These are phyloP conservation scores for Oemleria cerasiformis DNA, from an alignment of 306 rosid species.

Conservation along the genomic window DNA sequence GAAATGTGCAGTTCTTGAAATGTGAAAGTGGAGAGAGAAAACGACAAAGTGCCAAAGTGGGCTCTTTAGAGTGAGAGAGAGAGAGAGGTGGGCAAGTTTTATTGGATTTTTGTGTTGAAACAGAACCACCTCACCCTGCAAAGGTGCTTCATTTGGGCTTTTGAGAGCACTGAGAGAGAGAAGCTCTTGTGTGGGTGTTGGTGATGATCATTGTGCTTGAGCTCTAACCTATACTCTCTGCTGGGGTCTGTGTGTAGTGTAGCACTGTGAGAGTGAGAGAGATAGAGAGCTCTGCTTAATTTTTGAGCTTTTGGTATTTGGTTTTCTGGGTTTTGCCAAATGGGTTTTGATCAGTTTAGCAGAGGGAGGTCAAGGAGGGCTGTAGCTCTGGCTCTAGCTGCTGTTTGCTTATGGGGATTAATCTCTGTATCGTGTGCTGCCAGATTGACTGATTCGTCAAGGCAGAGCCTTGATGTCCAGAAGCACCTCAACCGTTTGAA, in stretches of 20 bases:
- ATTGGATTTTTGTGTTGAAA: constrained; percentile 12
- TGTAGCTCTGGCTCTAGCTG: constrained; percentile 14
- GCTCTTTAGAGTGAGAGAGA: constrained; percentile 6
- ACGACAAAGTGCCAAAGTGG: constrained; percentile 26
- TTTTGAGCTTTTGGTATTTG: constrained; percentile 10
- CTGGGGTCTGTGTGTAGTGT: constrained; percentile 2
- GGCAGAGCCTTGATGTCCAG: constrained; percentile 72
- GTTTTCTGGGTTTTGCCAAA: constrained; percentile 25
- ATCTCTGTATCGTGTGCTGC: constrained; percentile 57
- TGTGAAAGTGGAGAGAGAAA: constrained; percentile 32
- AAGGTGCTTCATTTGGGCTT: constrained; percentile 6
- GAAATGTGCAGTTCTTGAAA: constrained; percentile 18
- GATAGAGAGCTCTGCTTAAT: not conserved
- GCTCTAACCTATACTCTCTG: not conserved
- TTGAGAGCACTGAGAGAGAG: not conserved
- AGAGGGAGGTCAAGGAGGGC: constrained; percentile 26
- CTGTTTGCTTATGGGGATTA: constrained; percentile 40
- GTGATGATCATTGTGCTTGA: constrained; percentile 19
- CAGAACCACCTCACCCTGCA: constrained; percentile 8
- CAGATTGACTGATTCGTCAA: constrained; percentile 50
- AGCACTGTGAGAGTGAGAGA: not conserved
- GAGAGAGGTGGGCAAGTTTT: constrained; percentile 6
- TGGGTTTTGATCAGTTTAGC: constrained; percentile 39
- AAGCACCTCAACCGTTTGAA: constrained; percentile 86
- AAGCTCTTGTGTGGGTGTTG: not conserved